phyloP scores from a whole-genome alignment of 176 grass and related monocot genomes.

The bread wheat (Triticum aestivum) region IWGSC_CS_RefSeq_v2.1 NC_057802.1:333111602-333112101 shows the following conservation, averaged over 20 bases:
- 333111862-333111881: not conserved
- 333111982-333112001: not conserved
- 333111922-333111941: not conserved
- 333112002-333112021: not conserved
- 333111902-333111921: conserved; percentile 15
- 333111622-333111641: conserved; percentile 89
- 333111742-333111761: conserved; percentile 11
- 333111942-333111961: conserved; percentile 12
- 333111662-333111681: conserved; percentile 99
- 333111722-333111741: conserved; percentile 10
- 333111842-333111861: not conserved
- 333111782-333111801: not conserved
- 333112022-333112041: not conserved
- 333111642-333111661: conserved; percentile 97
- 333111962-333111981: not conserved
- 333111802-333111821: not conserved
- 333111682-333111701: conserved; percentile 11
- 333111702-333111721: not conserved
- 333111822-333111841: conserved; percentile 1
- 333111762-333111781: not conserved
- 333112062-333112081: not conserved
- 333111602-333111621: conserved; percentile 65
- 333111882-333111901: not conserved
- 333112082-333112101: conserved; percentile 19
- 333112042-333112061: not conserved